Evolutionary conservation across 305 asterid genomes (phyloP).

Genomic region (Fraxinus paxiana): DNA sequence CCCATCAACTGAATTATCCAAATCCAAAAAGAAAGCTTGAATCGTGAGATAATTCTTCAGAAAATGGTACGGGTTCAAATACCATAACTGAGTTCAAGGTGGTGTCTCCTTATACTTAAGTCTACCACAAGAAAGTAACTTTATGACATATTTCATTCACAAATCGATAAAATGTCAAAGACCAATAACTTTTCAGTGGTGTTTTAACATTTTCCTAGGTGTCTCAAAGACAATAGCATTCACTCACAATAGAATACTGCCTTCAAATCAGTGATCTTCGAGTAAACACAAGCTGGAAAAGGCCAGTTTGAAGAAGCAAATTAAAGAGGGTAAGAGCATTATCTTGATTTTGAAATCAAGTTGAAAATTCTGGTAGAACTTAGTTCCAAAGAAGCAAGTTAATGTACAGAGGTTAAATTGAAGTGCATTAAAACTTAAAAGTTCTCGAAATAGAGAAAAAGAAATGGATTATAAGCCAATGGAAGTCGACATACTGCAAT

Average conservation of each 20-base stretch:
- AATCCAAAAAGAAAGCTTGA: neutral
- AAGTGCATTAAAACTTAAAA: neutral
- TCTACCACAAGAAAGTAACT: neutral
- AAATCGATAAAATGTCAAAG: neutral
- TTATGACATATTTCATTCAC: neutral
- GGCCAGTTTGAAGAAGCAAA: neutral
- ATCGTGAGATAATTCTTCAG: neutral
- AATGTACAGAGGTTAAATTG: neutral
- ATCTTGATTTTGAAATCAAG: neutral
- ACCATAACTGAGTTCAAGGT: neutral
- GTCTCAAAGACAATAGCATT: neutral
- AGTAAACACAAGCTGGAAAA: neutral
- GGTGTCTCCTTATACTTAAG: neutral
- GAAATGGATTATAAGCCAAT: neutral
- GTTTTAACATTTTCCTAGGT: neutral
- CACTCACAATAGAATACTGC: neutral
- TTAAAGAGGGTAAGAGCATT: neutral
- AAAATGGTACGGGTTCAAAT: neutral
- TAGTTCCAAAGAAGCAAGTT: neutral
- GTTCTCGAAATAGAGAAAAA: neutral
- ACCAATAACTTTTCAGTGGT: neutral
- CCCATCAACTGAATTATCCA: neutral
- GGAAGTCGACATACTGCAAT: neutral
- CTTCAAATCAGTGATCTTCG: neutral
- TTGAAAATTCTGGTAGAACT: neutral